These are phyloP conservation scores for Azolla pinnata DNA, from an alignment of 75 land plant genomes.

Conservation along the genomic window DNA sequence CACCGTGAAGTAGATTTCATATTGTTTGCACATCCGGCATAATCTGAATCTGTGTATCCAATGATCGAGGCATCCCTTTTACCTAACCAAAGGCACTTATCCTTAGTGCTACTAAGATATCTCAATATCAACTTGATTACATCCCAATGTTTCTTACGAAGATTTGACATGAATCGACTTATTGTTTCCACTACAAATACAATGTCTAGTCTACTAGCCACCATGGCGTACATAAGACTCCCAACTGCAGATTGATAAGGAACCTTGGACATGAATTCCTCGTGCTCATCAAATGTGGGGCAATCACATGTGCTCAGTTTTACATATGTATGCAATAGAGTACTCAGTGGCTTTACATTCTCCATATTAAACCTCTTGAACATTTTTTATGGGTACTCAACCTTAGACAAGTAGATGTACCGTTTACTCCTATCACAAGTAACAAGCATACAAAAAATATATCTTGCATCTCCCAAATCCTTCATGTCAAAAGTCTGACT, in stretches of 20 bases:
- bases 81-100: constrained; percentile 8
- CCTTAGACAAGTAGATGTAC: neutral
- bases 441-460: constrained; percentile 16
- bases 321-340: constrained; percentile 8
- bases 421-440: constrained; percentile 1
- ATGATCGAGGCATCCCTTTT: neutral
- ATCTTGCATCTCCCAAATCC: constrained; percentile 12
- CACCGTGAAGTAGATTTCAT: constrained; percentile 12
- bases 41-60: constrained; percentile 13
- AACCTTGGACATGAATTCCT: constrained; percentile 5
- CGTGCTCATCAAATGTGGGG: constrained; percentile 7
- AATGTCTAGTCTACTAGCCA: constrained; percentile 14
- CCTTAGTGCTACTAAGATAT: constrained; percentile 9
- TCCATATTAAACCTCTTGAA: constrained; percentile 10
- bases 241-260: constrained; percentile 15
- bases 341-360: constrained; percentile 10
- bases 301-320: neutral
- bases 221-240: constrained; percentile 20
- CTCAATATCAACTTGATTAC: constrained; percentile 11
- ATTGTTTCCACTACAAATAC: constrained; percentile 5
- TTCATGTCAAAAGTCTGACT: constrained; percentile 12
- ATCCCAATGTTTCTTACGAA: constrained; percentile 1
- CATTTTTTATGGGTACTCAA: constrained; percentile 7
- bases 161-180: constrained; percentile 13
- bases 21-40: constrained; percentile 8